A percentile compares a stretch with the other conserved stretches of the same genome.
Evolutionary conservation across 2,329 filamentous ascomycete species (phyloP).

Genomic region (Beauveria sp.): DNA sequence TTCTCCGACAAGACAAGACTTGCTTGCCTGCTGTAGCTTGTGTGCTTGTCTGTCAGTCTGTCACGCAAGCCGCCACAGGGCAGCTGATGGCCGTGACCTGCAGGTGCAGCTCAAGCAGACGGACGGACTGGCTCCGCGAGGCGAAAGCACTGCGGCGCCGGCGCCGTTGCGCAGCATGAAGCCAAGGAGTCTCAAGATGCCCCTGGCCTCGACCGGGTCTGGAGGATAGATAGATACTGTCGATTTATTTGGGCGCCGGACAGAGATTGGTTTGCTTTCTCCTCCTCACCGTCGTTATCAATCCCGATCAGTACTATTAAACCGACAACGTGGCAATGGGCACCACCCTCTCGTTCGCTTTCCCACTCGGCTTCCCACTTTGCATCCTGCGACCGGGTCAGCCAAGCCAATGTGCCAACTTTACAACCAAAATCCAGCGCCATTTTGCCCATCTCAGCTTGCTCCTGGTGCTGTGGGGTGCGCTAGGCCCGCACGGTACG

Average conservation of each 20-base stretch:
- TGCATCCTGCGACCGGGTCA: neutral
- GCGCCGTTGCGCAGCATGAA: neutral
- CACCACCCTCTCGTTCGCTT: neutral
- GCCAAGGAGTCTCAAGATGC: neutral
- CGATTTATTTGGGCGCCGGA: too few species aligned
- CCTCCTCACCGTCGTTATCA: too few species aligned
- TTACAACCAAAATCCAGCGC: neutral
- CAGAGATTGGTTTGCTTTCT: too few species aligned
- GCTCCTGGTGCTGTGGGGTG: neutral
- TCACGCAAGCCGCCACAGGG: neutral
- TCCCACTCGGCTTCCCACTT: neutral
- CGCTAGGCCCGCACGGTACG: slow-evolving; percentile 6
- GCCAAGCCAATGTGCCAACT: neutral
- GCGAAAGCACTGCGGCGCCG: neutral
- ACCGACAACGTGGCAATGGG: too few species aligned
- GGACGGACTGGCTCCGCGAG: neutral
- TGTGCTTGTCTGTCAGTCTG: too few species aligned
- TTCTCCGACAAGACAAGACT: neutral
- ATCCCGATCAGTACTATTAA: too few species aligned
- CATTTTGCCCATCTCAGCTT: neutral
- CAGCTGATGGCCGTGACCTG: neutral
- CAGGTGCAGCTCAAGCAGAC: neutral
- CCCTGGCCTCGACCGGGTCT: neutral
- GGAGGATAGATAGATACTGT: neutral
- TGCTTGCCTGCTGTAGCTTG: too few species aligned